These are phyloP conservation scores for Boechera retrofracta DNA, from an alignment of 345 rosid species.

Conservation along the genomic window DNA sequence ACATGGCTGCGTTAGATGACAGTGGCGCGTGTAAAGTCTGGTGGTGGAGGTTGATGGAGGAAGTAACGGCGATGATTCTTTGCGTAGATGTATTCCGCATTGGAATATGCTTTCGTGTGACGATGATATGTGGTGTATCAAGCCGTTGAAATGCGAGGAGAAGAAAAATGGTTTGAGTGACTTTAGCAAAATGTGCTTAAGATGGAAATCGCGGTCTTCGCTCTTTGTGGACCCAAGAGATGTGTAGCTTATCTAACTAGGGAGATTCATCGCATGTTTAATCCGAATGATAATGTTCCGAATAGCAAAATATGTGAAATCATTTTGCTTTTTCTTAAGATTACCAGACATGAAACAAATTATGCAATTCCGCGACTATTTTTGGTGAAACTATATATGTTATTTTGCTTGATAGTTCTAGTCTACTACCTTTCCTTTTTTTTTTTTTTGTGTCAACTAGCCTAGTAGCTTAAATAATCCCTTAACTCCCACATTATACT, in stretches of 20 bases:
- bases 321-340: neutral
- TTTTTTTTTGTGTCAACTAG: too few relatives aligned
- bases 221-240: constrained; percentile 95
- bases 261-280: neutral
- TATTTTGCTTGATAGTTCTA: neutral
- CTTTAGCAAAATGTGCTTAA: constrained; percentile 34
- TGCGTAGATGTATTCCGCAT: constrained; percentile 62
- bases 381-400: neutral
- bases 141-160: constrained; percentile 56
- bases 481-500: neutral
- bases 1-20: constrained; percentile 56
- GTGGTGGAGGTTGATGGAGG: constrained; percentile 67
- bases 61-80: constrained; percentile 40
- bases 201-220: constrained; percentile 42
- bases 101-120: constrained; percentile 80
- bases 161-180: constrained; percentile 36
- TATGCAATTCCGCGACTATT: neutral
- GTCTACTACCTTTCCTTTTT: neutral
- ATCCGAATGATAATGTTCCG: neutral
- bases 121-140: constrained; percentile 87
- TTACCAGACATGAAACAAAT: neutral
- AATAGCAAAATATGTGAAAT: neutral
- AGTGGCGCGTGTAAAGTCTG: constrained; percentile 58
- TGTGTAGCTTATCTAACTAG: constrained; percentile 44
- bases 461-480: too few relatives aligned